These are phyloP conservation scores for Atalantia buxifolia DNA, from an alignment of 345 rosid genomes.

Conservation along the genomic window DNA sequence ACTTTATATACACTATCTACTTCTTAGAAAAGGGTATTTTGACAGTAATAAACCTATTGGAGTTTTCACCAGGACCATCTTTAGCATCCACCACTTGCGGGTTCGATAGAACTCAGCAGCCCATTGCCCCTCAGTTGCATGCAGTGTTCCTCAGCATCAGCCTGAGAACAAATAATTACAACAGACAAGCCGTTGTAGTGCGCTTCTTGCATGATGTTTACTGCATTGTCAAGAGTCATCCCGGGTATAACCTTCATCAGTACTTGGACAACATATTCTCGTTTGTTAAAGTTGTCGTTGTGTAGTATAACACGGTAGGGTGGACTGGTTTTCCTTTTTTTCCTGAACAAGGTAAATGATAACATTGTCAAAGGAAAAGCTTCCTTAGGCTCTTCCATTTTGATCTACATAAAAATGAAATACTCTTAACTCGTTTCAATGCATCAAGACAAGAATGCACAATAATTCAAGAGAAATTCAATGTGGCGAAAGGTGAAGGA, in stretches of 20 bases:
- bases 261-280: constrained; percentile 93
- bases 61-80: not conserved
- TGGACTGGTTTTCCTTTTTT: constrained; percentile 72
- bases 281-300: constrained; percentile 85
- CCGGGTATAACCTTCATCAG: constrained; percentile 93
- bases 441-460: not conserved
- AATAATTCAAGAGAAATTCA: not conserved
- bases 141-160: constrained; percentile 94
- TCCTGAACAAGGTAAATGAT: constrained; percentile 39
- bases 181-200: constrained; percentile 83
- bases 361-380: not conserved
- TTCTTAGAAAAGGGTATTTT: constrained; percentile 10
- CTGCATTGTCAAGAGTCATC: constrained; percentile 93
- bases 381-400: not conserved
- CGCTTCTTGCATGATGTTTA: constrained; percentile 98
- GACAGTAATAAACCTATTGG: constrained; percentile 6
- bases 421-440: not conserved
- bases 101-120: constrained; percentile 88
- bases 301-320: constrained; percentile 84
- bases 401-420: not conserved
- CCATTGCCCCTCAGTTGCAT: constrained; percentile 94
- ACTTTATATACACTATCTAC: constrained; percentile 36
- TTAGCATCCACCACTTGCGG: constrained; percentile 90
- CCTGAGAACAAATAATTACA: constrained; percentile 89
- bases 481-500: not conserved